Conservation (phyloP, 306 rosid species). For the Cucurbita argyrosperma region DNA sequence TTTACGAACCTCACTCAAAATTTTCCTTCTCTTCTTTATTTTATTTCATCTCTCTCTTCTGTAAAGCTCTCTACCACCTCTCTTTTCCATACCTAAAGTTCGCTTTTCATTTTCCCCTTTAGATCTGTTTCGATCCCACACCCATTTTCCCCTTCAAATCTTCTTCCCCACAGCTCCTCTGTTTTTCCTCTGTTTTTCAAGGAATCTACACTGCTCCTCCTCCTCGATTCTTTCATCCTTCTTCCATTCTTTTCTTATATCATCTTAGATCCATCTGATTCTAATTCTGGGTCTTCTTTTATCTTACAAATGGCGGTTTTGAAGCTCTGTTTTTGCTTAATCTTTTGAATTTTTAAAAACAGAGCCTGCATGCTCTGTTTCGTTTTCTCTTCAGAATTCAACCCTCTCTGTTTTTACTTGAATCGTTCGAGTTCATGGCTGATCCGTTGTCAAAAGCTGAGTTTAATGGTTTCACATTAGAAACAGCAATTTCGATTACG, state of each 20-base stretch:
- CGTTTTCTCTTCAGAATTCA: background rate
- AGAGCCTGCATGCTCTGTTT: background rate
- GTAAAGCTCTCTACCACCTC: background rate
- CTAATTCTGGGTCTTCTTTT: background rate
- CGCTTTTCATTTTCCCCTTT: background rate
- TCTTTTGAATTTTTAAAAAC: background rate
- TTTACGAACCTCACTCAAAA: background rate
- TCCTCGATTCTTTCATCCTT: background rate
- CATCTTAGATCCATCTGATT: background rate
- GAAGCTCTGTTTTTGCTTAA: constrained; percentile 5
- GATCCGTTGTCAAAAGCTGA: background rate
- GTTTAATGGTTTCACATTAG: constrained; percentile 18
- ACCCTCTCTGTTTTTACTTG: background rate
- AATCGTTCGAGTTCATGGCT: background rate
- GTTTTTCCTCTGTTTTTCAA: background rate
- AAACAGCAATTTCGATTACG: constrained; percentile 35
- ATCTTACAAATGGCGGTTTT: constrained; percentile 14
- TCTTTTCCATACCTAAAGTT: background rate
- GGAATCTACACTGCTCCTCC: background rate
- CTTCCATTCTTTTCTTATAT: background rate
- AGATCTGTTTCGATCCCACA: background rate
- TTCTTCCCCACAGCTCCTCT: background rate
- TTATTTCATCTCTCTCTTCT: background rate
- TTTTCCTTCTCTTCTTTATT: background rate
- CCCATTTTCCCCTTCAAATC: background rate